Percentiles rank a stretch among this genome's conserved stretches.
These are phyloP conservation scores for Penicillium frequentans DNA, from an alignment of 2,329 filamentous ascomycete species.

Conservation along the genomic window DNA sequence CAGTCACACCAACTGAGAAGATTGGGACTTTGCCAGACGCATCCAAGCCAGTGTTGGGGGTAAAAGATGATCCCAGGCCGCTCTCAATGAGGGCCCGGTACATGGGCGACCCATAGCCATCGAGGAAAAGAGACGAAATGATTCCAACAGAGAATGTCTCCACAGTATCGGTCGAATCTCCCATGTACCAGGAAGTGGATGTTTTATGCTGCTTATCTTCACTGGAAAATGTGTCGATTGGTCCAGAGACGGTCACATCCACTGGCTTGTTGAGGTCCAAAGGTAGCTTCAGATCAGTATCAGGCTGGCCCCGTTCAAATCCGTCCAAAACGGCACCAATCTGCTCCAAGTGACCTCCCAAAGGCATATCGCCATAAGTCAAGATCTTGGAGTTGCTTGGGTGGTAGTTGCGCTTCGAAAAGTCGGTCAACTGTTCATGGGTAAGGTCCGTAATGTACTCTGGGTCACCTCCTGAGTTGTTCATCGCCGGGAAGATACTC, in stretches of 20 bases:
- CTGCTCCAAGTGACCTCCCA: constrained; percentile 76
- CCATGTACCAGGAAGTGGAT: constrained; percentile 88
- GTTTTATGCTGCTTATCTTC: constrained; percentile 89
- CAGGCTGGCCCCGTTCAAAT: constrained; percentile 70
- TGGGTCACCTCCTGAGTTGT: constrained; percentile 96
- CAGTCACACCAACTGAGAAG: constrained; percentile 87
- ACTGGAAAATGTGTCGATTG: constrained; percentile 82
- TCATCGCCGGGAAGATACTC: constrained; percentile 87
- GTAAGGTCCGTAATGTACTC: constrained; percentile 95
- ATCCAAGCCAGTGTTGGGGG: constrained; percentile 91
- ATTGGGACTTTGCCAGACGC: constrained; percentile 73
- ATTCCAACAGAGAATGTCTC: constrained; percentile 87
- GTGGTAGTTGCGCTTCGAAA: constrained; percentile 92
- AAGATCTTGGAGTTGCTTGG: constrained; percentile 96
- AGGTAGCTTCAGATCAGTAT: constrained; percentile 73
- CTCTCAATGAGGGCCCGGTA: constrained; percentile 87
- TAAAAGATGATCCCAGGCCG: constrained; percentile 88
- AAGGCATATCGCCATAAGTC: constrained; percentile 90
- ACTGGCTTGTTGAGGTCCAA: constrained; percentile 69
- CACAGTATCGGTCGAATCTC: constrained; percentile 76
- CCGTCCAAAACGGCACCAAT: constrained; percentile 71
- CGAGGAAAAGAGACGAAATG: constrained; percentile 79
- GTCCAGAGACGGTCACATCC: constrained; percentile 72
- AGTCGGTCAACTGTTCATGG: constrained; percentile 82
- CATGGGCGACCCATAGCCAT: constrained; percentile 92